Base-by-base conservation (phyloP, 2,329 filamentous ascomycete species). In the Aureobasidium musti region DNA sequence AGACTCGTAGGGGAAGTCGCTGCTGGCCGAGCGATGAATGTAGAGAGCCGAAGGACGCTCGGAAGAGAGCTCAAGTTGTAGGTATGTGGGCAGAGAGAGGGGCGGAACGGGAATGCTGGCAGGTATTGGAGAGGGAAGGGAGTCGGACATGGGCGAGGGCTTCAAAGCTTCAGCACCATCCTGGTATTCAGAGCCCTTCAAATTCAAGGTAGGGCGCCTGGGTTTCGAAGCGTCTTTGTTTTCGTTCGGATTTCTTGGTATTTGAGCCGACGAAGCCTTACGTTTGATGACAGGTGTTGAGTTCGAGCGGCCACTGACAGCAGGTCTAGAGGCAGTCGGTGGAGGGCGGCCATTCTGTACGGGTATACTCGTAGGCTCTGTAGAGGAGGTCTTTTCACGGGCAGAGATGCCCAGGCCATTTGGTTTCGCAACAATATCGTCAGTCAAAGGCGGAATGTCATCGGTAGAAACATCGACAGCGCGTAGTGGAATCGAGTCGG, bases 1-100 rank as follows among this genome's bases (percentile, higher is more conserved):
- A 4, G 93, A 97, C 77, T 99, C 95, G 77, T 97, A 98, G 0
- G 92, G 92, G 28, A 86, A 86, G 68, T 88, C 86, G 68, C 77
- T 82, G 45, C 79, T 79, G 5, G 80, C 76, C 5, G 86, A 82
- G 13, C 84, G 83, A 72, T 88, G 86, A 45, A 89, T 87, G 71
- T 88, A 89, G 63, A 88, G 74, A 0, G 86, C 83, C 21, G 87
- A 88, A 2, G 87, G 87, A 17, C 82, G 79, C 39, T 82, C 81
- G 2, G 86, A 85, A 0, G 86, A 84, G 50, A 89, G 79, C 73
- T 89, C 87, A 33, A 89, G 79, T 67, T 88, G 86, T n/a, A 89
- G 78, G 71, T 88, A 88, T 0, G 86, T 88, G 0, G 86, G 85
- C 63, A 89, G 80, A 1, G 87, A 89, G 63, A 87, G 75, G 7